Conservation (phyloP, 768 basidiomycete genomes). For the Russula emetica region DNA sequence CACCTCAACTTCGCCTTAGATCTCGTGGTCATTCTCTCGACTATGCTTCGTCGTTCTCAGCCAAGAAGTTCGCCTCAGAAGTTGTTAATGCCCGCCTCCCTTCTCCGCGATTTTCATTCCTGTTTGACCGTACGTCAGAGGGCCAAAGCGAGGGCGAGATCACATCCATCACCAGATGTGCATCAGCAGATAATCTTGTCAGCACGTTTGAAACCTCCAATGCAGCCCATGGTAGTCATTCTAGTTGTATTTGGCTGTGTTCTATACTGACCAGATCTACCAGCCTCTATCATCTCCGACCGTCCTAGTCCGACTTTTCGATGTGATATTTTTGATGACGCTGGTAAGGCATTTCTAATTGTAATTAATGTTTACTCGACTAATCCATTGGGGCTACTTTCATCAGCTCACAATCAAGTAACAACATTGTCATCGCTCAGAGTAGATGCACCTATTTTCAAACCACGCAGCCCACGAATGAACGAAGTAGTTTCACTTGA, state of each 20-base stretch:
- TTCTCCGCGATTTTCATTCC: not conserved
- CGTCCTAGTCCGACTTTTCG: not conserved
- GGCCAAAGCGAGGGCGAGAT: not conserved
- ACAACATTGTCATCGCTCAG: not conserved
- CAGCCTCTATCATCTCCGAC: not conserved
- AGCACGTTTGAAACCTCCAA: not conserved
- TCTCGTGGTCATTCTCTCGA: not conserved
- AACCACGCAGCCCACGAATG: not conserved
- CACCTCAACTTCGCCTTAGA: not conserved
- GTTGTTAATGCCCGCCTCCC: not conserved
- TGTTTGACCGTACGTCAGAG: not conserved
- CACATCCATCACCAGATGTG: not conserved
- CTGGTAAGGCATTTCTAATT: not conserved
- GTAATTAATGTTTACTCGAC: not conserved
- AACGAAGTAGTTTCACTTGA: not conserved
- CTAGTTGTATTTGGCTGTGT: not conserved
- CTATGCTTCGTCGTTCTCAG: not conserved
- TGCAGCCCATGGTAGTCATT: not conserved
- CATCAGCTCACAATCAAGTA: not conserved
- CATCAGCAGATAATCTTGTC: slow-evolving; percentile 8
- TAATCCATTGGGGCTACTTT: not conserved
- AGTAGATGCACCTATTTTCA: slow-evolving; percentile 18
- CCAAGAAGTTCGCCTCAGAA: not conserved
- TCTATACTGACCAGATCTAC: not conserved
- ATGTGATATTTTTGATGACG: not conserved